These are phyloP conservation scores for Amanita subjunquillea DNA, from an alignment of 768 basidiomycete genomes.

Conservation along the genomic window DNA sequence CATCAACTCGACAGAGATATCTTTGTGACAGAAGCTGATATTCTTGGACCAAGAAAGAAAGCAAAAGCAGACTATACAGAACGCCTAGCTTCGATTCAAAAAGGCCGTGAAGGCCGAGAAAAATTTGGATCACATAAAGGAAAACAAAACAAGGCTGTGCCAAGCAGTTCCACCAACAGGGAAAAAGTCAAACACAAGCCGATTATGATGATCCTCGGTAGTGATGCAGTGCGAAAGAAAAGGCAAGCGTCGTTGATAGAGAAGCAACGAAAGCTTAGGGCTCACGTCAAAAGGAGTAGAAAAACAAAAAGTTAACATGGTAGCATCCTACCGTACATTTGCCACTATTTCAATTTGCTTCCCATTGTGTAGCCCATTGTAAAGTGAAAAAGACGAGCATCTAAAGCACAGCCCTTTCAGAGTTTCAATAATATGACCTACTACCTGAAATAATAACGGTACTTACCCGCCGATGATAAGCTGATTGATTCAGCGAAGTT, in stretches of 20 bases:
- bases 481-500: conserved; percentile 19
- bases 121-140: conserved; percentile 87
- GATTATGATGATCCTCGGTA: conserved; percentile 86
- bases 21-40: conserved; percentile 76
- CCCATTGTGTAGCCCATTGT: conserved; percentile 55
- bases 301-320: background rate
- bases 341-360: background rate
- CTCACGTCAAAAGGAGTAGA: background rate
- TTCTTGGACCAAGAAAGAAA: conserved; percentile 91
- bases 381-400: conserved; percentile 71
- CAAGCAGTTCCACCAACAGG: conserved; percentile 83
- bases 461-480: conserved; percentile 47
- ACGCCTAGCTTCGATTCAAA: conserved; percentile 82
- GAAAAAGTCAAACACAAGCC: conserved; percentile 94
- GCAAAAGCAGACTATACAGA: conserved; percentile 89
- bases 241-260: conserved; percentile 75
- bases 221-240: conserved; percentile 67
- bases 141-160: conserved; percentile 77
- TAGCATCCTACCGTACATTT: background rate
- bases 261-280: conserved; percentile 42
- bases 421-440: conserved; percentile 1
- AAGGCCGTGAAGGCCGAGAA: conserved; percentile 90
- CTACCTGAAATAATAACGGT: background rate
- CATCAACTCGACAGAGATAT: conserved; percentile 8
- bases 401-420: conserved; percentile 51